Conservation (phyloP, 257 asterid species). For the Lithospermum erythrorhizon region DNA sequence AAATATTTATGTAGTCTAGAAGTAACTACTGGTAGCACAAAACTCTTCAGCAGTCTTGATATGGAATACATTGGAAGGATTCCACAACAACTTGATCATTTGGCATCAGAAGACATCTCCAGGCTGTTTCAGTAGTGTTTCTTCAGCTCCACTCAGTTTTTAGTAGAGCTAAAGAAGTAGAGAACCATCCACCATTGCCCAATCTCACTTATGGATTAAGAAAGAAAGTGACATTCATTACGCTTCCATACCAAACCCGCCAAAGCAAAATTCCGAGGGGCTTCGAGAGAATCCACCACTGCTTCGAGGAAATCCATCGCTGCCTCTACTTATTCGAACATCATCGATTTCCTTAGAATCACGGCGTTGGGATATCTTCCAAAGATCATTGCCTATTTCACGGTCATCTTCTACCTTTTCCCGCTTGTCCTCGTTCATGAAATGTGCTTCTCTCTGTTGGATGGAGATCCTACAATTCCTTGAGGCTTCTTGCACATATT, state of each 20-base stretch:
- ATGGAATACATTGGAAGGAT: too few relatives aligned
- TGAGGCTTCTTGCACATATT: constrained; percentile 11
- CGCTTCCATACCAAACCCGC: constrained; percentile 12
- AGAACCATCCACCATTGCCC: neutral
- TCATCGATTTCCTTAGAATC: constrained; percentile 18
- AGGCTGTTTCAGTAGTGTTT: neutral
- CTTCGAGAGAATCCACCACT: constrained; percentile 5
- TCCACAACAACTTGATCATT: too few relatives aligned
- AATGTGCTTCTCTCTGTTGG: constrained; percentile 8
- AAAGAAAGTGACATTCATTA: neutral
- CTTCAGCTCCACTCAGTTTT: neutral
- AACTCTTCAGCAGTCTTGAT: too few relatives aligned
- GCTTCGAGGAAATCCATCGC: constrained; percentile 4
- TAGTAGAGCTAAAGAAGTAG: neutral
- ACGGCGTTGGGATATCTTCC: constrained; percentile 29
- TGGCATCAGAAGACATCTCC: neutral
- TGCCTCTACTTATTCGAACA: constrained; percentile 9
- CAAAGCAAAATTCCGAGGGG: constrained; percentile 11
- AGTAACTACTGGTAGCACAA: too few relatives aligned
- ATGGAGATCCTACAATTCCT: constrained; percentile 12
- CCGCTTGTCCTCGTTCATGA: constrained; percentile 14
- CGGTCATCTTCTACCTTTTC: constrained; percentile 36
- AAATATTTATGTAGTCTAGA: too few relatives aligned
- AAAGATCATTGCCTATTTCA: constrained; percentile 32
- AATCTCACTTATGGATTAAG: too few relatives aligned